Percentiles rank a stretch among this genome's conserved stretches.
Evolutionary conservation across 148 eudicot species (phyloP).

Genomic region (Rhododendron ovatum): DNA sequence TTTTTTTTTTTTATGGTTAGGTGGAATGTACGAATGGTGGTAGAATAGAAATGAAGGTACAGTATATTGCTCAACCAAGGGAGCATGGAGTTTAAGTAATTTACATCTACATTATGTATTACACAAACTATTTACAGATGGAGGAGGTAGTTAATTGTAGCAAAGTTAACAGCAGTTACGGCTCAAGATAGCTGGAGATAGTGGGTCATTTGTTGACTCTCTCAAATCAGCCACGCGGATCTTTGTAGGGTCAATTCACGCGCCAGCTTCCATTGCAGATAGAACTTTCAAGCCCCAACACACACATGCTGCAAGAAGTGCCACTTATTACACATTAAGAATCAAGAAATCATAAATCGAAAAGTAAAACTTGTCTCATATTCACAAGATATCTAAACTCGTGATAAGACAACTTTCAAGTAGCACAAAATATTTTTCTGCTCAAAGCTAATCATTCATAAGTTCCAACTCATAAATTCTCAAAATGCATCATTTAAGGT

Average conservation of each 20-base stretch:
- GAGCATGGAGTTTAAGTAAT: no score
- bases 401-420: neutral
- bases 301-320: conserved; percentile 94
- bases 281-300: conserved; percentile 86
- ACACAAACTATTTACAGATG: no score
- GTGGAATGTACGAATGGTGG: no score
- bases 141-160: no score
- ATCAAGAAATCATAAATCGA: conserved; percentile 15
- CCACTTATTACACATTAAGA: conserved; percentile 45
- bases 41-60: no score
- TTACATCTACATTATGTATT: no score
- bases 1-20: no score
- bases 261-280: conserved; percentile 97
- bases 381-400: neutral
- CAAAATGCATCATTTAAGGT: no score
- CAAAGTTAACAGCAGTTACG: conserved; percentile 19
- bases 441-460: no score
- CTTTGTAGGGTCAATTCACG: conserved; percentile 96
- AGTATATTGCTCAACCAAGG: no score
- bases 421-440: neutral
- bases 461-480: no score
- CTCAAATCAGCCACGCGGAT: conserved; percentile 85
- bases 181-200: conserved; percentile 91
- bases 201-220: conserved; percentile 93
- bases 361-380: neutral